These are phyloP conservation scores for Dactylellina sp. DNA, from an alignment of 2,329 filamentous ascomycete species.

Conservation along the genomic window DNA sequence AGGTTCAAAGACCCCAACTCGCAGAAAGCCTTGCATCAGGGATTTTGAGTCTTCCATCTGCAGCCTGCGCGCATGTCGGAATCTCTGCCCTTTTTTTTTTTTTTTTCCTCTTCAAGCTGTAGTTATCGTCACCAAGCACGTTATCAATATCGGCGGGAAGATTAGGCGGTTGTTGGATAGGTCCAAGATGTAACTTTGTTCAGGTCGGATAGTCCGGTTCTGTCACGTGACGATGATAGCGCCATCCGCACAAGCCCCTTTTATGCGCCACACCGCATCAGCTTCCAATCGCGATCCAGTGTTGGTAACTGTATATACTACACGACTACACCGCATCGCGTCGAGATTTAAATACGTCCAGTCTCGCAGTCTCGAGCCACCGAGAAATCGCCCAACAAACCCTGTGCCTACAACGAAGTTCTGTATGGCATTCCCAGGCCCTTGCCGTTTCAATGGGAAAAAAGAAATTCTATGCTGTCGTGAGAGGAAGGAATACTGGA, in stretches of 20 bases:
- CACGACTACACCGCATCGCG: too few species aligned
- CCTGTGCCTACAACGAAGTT: not conserved
- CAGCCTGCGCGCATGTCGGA: conserved; percentile 5
- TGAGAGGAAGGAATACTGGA: conserved; percentile 26
- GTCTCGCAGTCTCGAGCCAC: too few species aligned
- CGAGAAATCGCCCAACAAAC: too few species aligned
- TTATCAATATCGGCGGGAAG: too few species aligned
- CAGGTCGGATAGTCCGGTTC: not conserved
- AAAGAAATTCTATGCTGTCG: conserved; percentile 40
- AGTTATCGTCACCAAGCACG: not conserved
- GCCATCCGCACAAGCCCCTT: too few species aligned
- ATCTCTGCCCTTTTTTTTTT: not conserved
- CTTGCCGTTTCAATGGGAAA: conserved; percentile 23
- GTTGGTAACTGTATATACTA: too few species aligned
- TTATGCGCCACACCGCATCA: too few species aligned
- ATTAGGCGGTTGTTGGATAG: too few species aligned
- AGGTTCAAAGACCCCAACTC: conserved; percentile 3
- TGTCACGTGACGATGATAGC: not conserved
- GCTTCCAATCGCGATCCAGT: too few species aligned
- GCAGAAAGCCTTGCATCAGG: not conserved
- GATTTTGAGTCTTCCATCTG: not conserved
- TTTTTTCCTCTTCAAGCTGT: not conserved
- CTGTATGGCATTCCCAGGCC: conserved; percentile 11
- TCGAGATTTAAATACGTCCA: too few species aligned
- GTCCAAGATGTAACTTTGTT: not conserved